These are phyloP conservation scores for Ceratobasidium sp. DNA, from an alignment of 1,284 basidiomycete genomes.

Conservation along the genomic window DNA sequence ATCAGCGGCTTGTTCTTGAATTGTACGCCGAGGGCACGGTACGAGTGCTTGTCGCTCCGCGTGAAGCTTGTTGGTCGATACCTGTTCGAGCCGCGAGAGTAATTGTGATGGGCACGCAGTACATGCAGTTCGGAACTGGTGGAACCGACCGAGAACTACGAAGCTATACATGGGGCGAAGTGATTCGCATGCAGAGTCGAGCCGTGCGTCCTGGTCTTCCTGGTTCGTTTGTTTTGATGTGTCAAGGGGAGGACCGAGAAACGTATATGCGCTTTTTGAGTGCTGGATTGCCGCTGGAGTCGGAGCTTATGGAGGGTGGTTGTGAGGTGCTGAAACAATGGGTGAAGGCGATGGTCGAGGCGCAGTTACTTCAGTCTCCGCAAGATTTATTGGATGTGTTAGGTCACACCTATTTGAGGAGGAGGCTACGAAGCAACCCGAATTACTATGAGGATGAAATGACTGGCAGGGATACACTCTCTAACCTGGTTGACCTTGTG, in stretches of 20 bases:
- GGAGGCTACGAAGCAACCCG: constrained; percentile 83
- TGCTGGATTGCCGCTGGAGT: constrained; percentile 91
- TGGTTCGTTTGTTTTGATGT: constrained; percentile 87
- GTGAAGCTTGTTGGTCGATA: constrained; percentile 88
- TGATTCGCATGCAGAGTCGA: constrained; percentile 92
- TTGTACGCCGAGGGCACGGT: constrained; percentile 86
- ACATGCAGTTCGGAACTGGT: constrained; percentile 65
- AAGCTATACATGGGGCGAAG: constrained; percentile 84
- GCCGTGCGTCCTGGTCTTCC: constrained; percentile 74
- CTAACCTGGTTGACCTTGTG: constrained; percentile 76
- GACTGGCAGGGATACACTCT: constrained; percentile 68
- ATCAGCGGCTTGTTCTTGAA: constrained; percentile 84
- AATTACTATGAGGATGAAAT: constrained; percentile 78
- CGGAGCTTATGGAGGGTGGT: constrained; percentile 70
- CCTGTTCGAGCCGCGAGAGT: constrained; percentile 85
- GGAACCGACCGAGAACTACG: constrained; percentile 72
- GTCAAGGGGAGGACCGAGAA: constrained; percentile 84
- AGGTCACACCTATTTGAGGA: constrained; percentile 84
- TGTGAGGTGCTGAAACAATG: constrained; percentile 65
- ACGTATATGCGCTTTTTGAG: constrained; percentile 85
- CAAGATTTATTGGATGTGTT: constrained; percentile 82
- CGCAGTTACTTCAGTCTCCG: constrained; percentile 64
- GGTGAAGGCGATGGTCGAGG: constrained; percentile 63
- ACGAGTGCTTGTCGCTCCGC: constrained; percentile 85
- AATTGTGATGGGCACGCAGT: constrained; percentile 94